phyloP scores from a whole-genome alignment of 306 rosid genomes.

The Trifolium subterraneum region DNA sequence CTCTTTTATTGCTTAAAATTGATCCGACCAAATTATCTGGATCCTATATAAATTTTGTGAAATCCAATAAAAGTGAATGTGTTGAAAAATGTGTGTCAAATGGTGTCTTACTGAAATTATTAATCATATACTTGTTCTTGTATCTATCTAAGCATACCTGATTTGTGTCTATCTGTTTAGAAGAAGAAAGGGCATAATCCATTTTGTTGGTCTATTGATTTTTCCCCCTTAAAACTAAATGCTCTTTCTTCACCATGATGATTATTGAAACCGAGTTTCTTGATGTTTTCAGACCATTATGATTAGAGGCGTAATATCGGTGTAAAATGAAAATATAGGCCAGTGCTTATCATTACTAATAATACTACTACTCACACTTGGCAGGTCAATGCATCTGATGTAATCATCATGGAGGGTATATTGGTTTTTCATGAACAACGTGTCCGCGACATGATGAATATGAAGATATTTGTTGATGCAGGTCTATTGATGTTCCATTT shows the following conservation, averaged over 20 bases:
- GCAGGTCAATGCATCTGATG: slow-evolving; percentile 96
- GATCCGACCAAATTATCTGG: no score
- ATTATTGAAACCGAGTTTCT: slow-evolving; percentile 21
- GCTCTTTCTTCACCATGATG: slow-evolving; percentile 25
- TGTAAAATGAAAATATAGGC: slow-evolving; percentile 14
- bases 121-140: background rate
- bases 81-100: no score
- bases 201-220: slow-evolving; percentile 2
- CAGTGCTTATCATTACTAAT: background rate
- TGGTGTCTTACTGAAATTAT: no score
- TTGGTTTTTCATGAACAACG: slow-evolving; percentile 92
- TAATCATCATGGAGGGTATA: slow-evolving; percentile 89
- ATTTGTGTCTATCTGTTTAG: slow-evolving; percentile 6
- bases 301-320: slow-evolving; percentile 13
- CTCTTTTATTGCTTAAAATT: no score
- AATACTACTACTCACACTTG: slow-evolving; percentile 22
- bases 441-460: slow-evolving; percentile 84
- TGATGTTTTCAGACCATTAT: slow-evolving; percentile 20
- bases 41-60: no score
- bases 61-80: no score
- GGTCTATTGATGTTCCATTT: slow-evolving; percentile 54
- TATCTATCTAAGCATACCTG: slow-evolving; percentile 22
- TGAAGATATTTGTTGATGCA: slow-evolving; percentile 94
- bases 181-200: slow-evolving; percentile 26
- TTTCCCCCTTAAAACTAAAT: background rate